These are phyloP conservation scores for Magnusiomyces fungicola DNA, from an alignment of 1,139 yeast species.

Conservation along the genomic window DNA sequence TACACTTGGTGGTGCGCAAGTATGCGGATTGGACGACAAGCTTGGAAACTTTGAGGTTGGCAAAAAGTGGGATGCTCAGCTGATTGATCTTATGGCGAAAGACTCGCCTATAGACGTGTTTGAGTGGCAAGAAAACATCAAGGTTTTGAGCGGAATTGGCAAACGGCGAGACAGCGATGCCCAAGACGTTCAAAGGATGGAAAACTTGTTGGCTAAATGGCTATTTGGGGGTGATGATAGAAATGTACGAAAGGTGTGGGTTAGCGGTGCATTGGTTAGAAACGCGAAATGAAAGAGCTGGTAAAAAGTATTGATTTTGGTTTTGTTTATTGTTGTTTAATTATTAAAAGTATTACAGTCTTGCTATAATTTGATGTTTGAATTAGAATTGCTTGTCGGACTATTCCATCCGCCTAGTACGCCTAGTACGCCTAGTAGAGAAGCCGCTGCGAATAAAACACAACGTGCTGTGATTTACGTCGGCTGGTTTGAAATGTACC, in stretches of 20 bases:
- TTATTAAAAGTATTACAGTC: neutral
- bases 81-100: slow-evolving; percentile 50
- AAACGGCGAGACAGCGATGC: slow-evolving; percentile 16
- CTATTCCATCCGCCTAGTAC: neutral
- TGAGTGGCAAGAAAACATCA: slow-evolving; percentile 49
- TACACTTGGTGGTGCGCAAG: slow-evolving; percentile 85
- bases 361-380: neutral
- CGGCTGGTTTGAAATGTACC: no score
- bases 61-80: slow-evolving; percentile 77
- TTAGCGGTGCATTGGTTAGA: slow-evolving; percentile 57
- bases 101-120: slow-evolving; percentile 67
- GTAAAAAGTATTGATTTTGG: neutral
- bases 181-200: slow-evolving; percentile 31
- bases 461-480: no score
- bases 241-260: slow-evolving; percentile 75
- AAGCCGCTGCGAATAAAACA: no score
- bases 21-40: slow-evolving; percentile 49
- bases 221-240: slow-evolving; percentile 93
- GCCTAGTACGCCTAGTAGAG: neutral
- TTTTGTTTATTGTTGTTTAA: neutral
- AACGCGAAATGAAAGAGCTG: neutral
- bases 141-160: slow-evolving; percentile 3
- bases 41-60: slow-evolving; percentile 72
- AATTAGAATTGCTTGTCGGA: neutral
- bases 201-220: slow-evolving; percentile 76